Percentiles rank a stretch among this genome's conserved stretches.
Evolutionary conservation across 148 eudicot species (phyloP).

Genomic region (Rhododendron mucronatum): DNA sequence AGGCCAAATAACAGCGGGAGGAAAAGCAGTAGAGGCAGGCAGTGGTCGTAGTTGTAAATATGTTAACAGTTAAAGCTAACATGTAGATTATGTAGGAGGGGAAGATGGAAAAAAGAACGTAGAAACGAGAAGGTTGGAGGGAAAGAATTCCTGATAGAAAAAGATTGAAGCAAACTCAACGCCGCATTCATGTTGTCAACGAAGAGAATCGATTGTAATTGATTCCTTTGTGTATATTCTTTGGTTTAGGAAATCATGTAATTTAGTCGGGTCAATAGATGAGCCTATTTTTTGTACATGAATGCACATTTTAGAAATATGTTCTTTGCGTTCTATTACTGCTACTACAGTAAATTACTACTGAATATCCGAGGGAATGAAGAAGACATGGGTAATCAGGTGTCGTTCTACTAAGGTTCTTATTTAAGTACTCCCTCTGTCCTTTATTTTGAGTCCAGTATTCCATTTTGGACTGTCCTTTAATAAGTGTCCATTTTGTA

Average conservation of each 20-base stretch:
- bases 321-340: neutral
- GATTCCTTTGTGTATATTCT: slow-evolving; percentile 7
- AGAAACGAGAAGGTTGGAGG: neutral
- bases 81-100: slow-evolving; percentile 57
- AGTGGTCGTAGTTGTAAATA: slow-evolving; percentile 55
- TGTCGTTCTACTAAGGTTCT: too few species aligned
- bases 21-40: slow-evolving; percentile 51
- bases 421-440: too few species aligned
- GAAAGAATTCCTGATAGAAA: neutral
- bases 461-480: too few species aligned
- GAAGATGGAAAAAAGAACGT: neutral
- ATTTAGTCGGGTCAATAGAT: neutral
- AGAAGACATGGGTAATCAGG: neutral
- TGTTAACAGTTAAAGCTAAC: slow-evolving; percentile 59
- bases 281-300: slow-evolving; percentile 8
- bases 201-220: neutral
- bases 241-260: neutral
- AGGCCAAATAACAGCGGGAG: slow-evolving; percentile 36
- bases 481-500: too few species aligned
- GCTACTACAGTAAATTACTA: neutral
- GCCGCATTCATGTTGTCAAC: neutral
- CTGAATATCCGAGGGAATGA: neutral
- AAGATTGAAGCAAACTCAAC: neutral
- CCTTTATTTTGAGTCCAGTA: too few species aligned
- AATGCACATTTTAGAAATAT: neutral